Base-by-base conservation (phyloP, 2,329 filamentous ascomycete species). In the Colletotrichum orbiculare region DNA sequence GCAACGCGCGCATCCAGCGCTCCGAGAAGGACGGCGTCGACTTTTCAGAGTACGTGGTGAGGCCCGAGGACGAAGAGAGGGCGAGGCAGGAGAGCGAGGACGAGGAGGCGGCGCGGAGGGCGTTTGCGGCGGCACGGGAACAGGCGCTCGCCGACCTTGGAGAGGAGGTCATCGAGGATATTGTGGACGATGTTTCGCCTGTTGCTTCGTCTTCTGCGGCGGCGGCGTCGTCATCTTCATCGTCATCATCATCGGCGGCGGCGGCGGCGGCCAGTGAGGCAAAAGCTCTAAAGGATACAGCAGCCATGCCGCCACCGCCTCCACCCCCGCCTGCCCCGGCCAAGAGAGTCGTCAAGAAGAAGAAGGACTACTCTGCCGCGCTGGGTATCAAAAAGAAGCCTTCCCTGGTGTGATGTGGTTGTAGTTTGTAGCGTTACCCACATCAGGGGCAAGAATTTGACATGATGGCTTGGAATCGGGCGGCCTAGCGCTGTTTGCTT, bases 1-100 rank as follows among this genome's bases (percentile, higher is more conserved):
- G 95, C 69, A 99, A 99, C 79, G 96, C 96, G 8, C 85, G 94
- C 68, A 89, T 96, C 54, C 93, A 97, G 77, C 85, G 91, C 69
- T 91, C 90, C 8, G 87, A 88, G 60, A 87, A 88, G 72, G 89
- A 93, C 66, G 88, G 87, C 3, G 82, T 87, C 4, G 87, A 90
- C 61, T 86, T 87, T 17, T 75, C 74, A 35, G 84, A 87, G 6
- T 82, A 84, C 4, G 81, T 88, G 1, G 80, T 84, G 58, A 75
- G 81, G n/a, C 73, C 79, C 5, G 82, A 83, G 50, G 88, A 91
- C 54, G 83, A 87, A 50, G 88, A 90, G 72, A 74, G 84, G 68
- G 84, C 87, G 73, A 81, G 86, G 67, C 86, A 92, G 71, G 94
- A 97, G 68, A 84, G 81, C 71, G 94, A 97, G 75, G 93, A 97